These are phyloP conservation scores for Boletus tomentosulus DNA, from an alignment of 768 basidiomycete species.

Conservation along the genomic window DNA sequence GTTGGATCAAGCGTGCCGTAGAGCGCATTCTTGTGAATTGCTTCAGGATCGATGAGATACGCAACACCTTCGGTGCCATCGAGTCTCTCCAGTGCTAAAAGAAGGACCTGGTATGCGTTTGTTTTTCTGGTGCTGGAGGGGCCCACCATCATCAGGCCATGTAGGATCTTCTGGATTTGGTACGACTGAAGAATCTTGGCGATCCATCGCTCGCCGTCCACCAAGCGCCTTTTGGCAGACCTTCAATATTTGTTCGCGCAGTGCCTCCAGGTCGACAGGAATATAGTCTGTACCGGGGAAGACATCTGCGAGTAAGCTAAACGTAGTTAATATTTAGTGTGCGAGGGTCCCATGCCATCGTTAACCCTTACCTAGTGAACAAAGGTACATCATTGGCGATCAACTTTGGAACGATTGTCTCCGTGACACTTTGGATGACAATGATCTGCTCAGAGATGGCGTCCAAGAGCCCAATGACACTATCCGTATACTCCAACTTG, in stretches of 20 bases:
- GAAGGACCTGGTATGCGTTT: conserved; percentile 92
- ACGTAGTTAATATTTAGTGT: conserved; percentile 1
- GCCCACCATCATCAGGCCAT: conserved; percentile 99
- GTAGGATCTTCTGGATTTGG: conserved; percentile 99
- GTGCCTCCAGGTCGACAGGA: conserved; percentile 86
- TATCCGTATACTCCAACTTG: conserved; percentile 37
- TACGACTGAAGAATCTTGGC: conserved; percentile 96
- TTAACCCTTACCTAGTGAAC: conserved; percentile 67
- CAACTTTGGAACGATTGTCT: conserved; percentile 97
- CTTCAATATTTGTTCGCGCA: conserved; percentile 79
- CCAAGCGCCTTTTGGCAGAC: conserved; percentile 84
- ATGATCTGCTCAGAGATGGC: conserved; percentile 88
- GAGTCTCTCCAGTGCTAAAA: too few species aligned
- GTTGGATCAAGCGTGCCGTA: too few species aligned
- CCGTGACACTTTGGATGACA: conserved; percentile 95
- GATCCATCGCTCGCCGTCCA: conserved; percentile 85
- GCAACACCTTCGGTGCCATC: too few species aligned
- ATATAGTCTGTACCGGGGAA: conserved; percentile 94
- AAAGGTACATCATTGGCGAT: conserved; percentile 96
- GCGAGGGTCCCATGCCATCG: not conserved
- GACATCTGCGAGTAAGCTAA: conserved; percentile 87
- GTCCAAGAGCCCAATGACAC: conserved; percentile 59
- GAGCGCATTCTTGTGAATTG: too few species aligned
- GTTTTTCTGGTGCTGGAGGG: conserved; percentile 96
- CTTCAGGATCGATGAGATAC: too few species aligned